Conservation (phyloP, 371 early-diverging fungal genomes). For the Dinochytrium kinnereticum region DNA sequence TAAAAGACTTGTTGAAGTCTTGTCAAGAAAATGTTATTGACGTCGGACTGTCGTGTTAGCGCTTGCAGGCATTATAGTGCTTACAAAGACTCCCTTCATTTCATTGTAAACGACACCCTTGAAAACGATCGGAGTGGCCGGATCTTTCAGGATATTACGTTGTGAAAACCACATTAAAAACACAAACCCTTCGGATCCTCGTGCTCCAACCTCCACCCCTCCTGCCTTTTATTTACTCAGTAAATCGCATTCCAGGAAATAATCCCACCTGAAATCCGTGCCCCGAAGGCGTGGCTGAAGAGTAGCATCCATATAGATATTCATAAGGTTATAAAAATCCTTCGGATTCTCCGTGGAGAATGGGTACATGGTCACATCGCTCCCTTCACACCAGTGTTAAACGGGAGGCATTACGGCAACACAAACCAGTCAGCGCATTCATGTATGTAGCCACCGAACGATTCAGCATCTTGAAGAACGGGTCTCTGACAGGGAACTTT, state of each 20-base stretch:
- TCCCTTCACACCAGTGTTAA: constrained; percentile 51
- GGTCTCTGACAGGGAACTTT: constrained; percentile 91
- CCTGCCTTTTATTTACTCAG: constrained; percentile 66
- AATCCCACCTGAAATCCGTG: constrained; percentile 69
- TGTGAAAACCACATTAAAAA: background rate
- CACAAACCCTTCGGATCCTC: constrained; percentile 65
- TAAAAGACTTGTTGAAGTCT: constrained; percentile 84
- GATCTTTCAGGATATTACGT: constrained; percentile 42
- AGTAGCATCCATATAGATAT: constrained; percentile 93
- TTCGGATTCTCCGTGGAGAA: constrained; percentile 88
- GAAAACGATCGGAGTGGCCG: constrained; percentile 59
- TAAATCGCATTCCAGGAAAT: background rate
- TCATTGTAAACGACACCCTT: constrained; percentile 98
- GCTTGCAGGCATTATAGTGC: constrained; percentile 12
- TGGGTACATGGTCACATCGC: constrained; percentile 91
- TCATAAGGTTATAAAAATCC: constrained; percentile 86
- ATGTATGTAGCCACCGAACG: constrained; percentile 95
- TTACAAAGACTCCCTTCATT: constrained; percentile 92
- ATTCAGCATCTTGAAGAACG: constrained; percentile 97
- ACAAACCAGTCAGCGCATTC: constrained; percentile 91
- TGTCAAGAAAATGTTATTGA: constrained; percentile 75
- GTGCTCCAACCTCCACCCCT: constrained; percentile 95
- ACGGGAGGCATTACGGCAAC: background rate
- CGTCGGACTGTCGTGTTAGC: constrained; percentile 59
- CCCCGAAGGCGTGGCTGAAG: constrained; percentile 80